phyloP scores from a whole-genome alignment of 768 basidiomycete genomes.

The Hemileccinum impolitum region DNA sequence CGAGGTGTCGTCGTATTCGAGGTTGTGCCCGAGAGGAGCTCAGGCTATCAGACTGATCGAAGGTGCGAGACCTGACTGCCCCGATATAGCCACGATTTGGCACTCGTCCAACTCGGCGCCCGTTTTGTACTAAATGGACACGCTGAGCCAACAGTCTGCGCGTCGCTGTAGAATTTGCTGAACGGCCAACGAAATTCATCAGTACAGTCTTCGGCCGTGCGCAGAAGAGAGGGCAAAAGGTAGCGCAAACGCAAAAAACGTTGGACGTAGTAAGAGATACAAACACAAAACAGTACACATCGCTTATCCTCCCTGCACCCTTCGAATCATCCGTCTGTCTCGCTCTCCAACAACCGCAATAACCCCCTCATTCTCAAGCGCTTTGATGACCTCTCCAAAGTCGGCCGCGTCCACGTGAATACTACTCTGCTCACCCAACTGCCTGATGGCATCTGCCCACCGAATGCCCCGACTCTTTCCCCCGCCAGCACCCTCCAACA shows the following conservation, averaged over 20 bases:
- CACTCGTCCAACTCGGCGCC: not conserved
- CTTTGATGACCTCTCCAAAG: conserved; percentile 75
- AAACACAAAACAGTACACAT: conserved; percentile 8
- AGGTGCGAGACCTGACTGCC: not conserved
- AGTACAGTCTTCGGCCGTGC: too few relatives aligned
- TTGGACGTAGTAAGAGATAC: conserved; percentile 7
- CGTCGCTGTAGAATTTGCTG: not conserved
- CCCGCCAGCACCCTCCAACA: conserved; percentile 53
- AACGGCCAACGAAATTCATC: conserved; percentile 6
- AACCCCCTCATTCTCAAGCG: conserved; percentile 80
- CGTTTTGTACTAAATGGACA: not conserved
- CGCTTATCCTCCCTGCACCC: conserved; percentile 45
- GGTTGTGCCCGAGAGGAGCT: not conserved
- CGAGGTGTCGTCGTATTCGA: conserved; percentile 7
- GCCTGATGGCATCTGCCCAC: conserved; percentile 80
- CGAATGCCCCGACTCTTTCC: conserved; percentile 58
- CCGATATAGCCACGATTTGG: conserved; percentile 16
- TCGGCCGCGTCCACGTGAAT: conserved; percentile 76
- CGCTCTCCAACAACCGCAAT: conserved; percentile 86
- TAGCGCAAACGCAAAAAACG: not conserved
- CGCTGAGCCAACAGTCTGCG: not conserved
- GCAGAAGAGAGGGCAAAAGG: not conserved
- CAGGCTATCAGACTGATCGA: not conserved
- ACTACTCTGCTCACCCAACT: conserved; percentile 80
- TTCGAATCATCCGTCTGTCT: conserved; percentile 77